Conservation (phyloP, 805 yeast species). For the Kazachstania psychrophila region DNA sequence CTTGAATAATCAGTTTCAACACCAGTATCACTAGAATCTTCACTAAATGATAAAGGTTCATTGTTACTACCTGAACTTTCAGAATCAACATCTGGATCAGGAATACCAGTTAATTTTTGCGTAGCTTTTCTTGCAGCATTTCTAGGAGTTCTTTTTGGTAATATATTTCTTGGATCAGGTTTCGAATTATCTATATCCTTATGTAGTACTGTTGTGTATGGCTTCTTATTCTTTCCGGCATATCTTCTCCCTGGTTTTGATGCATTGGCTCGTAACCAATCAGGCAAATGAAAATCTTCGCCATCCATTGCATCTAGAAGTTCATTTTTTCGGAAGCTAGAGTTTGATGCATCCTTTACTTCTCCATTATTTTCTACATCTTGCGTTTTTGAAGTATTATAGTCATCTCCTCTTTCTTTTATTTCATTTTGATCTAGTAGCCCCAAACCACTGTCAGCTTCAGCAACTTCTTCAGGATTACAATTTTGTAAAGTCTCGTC, state of each 20-base stretch:
- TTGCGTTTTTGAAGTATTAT: too few species aligned
- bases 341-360: too few species aligned
- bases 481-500: too few species aligned
- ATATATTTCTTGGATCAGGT: conserved; percentile 25
- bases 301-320: conserved; percentile 21
- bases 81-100: conserved; percentile 2
- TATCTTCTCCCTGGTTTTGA: conserved; percentile 1
- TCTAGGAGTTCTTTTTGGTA: conserved; percentile 22
- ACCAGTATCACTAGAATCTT: conserved; percentile 6
- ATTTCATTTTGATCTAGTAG: too few species aligned
- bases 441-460: too few species aligned
- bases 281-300: conserved; percentile 14
- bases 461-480: too few species aligned
- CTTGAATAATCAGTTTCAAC: conserved; percentile 6
- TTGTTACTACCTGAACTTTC: conserved; percentile 1
- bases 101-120: conserved; percentile 15
- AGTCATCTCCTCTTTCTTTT: too few species aligned
- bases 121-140: conserved; percentile 28
- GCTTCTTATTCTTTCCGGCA: conserved; percentile 13
- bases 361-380: too few species aligned
- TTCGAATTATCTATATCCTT: conserved; percentile 26
- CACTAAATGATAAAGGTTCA: conserved; percentile 1
- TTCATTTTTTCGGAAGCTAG: conserved; percentile 26
- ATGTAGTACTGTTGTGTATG: conserved; percentile 23
- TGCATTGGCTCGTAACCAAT: conserved; percentile 13